Conservation (phyloP, 768 basidiomycete genomes). For the Mrakia blollopis region DNA sequence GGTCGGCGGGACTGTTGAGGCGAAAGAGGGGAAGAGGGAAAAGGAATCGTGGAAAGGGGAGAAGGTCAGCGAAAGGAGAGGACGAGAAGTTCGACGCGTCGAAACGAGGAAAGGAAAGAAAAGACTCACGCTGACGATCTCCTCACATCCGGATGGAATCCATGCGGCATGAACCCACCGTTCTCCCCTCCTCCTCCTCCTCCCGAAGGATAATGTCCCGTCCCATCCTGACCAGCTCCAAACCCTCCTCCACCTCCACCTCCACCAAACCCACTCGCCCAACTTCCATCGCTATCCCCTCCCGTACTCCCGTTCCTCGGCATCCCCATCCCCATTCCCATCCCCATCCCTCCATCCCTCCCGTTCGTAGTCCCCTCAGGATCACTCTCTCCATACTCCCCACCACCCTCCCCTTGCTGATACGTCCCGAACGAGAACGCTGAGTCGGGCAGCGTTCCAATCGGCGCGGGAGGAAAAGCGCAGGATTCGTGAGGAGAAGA, state of each 20-base stretch:
- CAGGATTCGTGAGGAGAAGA: background rate
- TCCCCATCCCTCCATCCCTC: background rate
- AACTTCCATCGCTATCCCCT: background rate
- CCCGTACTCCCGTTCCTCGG: background rate
- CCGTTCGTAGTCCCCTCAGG: background rate
- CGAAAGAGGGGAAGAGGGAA: background rate
- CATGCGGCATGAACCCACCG: background rate
- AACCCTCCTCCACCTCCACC: background rate
- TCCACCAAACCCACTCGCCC: background rate
- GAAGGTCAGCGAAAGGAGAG: background rate
- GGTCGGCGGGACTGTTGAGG: background rate
- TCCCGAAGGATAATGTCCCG: background rate
- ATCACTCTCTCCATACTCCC: background rate
- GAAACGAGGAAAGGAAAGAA: background rate
- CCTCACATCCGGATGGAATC: conserved; percentile 16
- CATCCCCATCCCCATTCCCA: background rate
- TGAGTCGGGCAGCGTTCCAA: conserved; percentile 19
- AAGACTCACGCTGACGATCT: conserved; percentile 23
- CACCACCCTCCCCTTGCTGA: background rate
- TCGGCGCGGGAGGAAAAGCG: background rate
- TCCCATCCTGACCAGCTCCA: background rate
- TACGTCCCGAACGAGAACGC: conserved; percentile 22
- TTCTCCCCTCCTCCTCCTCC: background rate
- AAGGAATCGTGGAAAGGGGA: background rate
- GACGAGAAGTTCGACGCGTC: background rate